Conservation (phyloP, 2,329 filamentous ascomycete species). For the Fusarium buxicola region DNA sequence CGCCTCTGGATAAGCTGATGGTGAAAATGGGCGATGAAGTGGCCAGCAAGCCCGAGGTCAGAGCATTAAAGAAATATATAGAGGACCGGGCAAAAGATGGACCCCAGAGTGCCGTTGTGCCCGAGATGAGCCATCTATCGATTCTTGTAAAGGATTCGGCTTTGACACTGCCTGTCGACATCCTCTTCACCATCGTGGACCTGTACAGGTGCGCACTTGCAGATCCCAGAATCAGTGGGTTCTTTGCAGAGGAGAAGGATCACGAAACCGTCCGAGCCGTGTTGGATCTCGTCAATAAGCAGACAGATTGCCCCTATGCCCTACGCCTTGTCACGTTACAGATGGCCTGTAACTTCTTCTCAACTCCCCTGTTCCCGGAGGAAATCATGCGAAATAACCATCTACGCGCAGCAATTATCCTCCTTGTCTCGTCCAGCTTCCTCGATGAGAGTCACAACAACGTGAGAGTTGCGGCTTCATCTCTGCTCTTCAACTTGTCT, state of each 20-base stretch:
- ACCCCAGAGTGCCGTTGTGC: slow-evolving; percentile 74
- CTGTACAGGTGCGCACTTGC: slow-evolving; percentile 81
- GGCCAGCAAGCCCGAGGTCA: slow-evolving; percentile 70
- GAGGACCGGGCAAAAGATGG: slow-evolving; percentile 68
- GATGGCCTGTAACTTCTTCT: slow-evolving; percentile 86
- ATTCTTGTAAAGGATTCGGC: slow-evolving; percentile 68
- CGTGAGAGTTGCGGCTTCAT: slow-evolving; percentile 83
- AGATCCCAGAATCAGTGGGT: slow-evolving; percentile 83
- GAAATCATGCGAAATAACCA: slow-evolving; percentile 66
- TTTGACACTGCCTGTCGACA: slow-evolving; percentile 67
- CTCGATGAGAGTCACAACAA: slow-evolving; percentile 80
- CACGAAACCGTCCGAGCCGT: slow-evolving; percentile 73
- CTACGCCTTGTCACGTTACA: slow-evolving; percentile 87
- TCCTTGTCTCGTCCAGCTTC: slow-evolving; percentile 80
- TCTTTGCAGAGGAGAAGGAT: slow-evolving; percentile 79
- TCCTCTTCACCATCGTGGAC: slow-evolving; percentile 86
- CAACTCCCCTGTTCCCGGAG: slow-evolving; percentile 75
- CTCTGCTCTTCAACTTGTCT: slow-evolving; percentile 85
- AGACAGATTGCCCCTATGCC: slow-evolving; percentile 77
- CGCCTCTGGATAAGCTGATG: slow-evolving; percentile 84
- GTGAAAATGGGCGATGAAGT: slow-evolving; percentile 75
- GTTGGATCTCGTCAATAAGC: slow-evolving; percentile 67
- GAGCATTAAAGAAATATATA: slow-evolving; percentile 77
- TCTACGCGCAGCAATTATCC: slow-evolving; percentile 70
- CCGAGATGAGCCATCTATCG: slow-evolving; percentile 75